Base-by-base conservation (phyloP, 371 early-diverging fungal species). In the Actinomortierella wolfii region DNA sequence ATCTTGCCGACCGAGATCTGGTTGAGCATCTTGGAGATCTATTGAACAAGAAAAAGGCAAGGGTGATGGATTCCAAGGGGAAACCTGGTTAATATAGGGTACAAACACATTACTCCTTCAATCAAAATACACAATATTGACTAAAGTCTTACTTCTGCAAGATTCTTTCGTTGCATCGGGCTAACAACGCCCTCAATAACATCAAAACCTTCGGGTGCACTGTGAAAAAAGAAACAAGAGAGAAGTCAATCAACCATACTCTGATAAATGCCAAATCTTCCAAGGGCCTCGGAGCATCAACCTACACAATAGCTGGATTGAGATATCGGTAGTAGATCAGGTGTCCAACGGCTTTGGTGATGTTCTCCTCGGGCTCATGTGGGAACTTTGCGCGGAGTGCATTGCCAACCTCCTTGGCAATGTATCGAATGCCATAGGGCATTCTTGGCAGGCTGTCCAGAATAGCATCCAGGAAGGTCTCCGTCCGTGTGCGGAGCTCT, bases 271-370 rank as follows among this genome's bases (percentile, higher is more conserved):
- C n/a, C n/a, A n/a, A n/a, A n/a, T n/a, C n/a, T n/a, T n/a, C n/a
- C n/a, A n/a, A n/a, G n/a, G n/a, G n/a, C n/a, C n/a, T n/a, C n/a
- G n/a, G n/a, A n/a, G n/a, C n/a, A n/a, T n/a, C n/a, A n/a, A n/a
- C n/a, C 83, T 83, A 91, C 87, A 94, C 88, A 61, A 99, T 97
- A n/a, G 95, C 98, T 18, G 97, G 98, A 77, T 96, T 97, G 63
- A 99, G 88, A 78, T 97, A 98, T 40, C 97, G 90, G 78, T 97
- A 97, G 79, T 96, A 99, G 41, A 99, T 90, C 64, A 97, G 81
- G 67, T 97, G 92, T 9, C 97, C 97, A 41, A 99, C 89, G 18
- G 95, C 86, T 66, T 89, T 89, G 55, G 88, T 83, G 51, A 96
- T 89, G 56, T 88, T 89, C 28, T 86, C 86, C 48, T 93, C 89